These are phyloP conservation scores for Diaporthe sp. DNA, from an alignment of 2,329 filamentous ascomycete species.

Conservation along the genomic window DNA sequence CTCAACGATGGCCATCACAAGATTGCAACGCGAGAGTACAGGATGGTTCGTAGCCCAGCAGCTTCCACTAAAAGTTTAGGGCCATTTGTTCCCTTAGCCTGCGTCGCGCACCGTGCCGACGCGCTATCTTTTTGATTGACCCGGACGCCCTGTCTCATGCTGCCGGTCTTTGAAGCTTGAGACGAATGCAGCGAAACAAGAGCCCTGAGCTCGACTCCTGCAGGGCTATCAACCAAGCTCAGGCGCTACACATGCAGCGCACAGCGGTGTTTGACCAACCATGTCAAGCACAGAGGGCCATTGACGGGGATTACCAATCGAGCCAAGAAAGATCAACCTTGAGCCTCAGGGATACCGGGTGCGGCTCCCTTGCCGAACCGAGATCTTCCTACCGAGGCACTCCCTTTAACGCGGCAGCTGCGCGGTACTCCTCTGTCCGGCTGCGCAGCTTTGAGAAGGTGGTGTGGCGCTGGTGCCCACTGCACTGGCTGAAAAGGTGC, in stretches of 20 bases:
- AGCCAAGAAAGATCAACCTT: slow-evolving; percentile 12
- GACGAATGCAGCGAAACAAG: background rate
- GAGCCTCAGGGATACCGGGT: slow-evolving; percentile 28
- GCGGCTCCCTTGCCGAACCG: slow-evolving; percentile 26
- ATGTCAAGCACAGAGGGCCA: background rate
- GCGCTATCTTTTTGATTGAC: background rate
- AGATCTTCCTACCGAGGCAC: slow-evolving; percentile 20
- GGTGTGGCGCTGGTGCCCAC: background rate
- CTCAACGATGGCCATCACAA: background rate
- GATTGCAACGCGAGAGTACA: background rate
- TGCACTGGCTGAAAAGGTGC: background rate
- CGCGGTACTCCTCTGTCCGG: background rate
- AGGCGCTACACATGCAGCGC: slow-evolving; percentile 13
- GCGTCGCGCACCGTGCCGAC: background rate
- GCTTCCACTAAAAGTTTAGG: background rate
- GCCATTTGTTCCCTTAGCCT: background rate
- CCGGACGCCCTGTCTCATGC: background rate
- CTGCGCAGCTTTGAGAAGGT: background rate
- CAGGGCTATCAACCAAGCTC: slow-evolving; percentile 10
- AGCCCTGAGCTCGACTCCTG: slow-evolving; percentile 6
- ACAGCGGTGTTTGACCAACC: slow-evolving; percentile 8
- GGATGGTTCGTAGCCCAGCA: background rate
- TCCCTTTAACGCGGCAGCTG: slow-evolving; percentile 7
- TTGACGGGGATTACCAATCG: background rate
- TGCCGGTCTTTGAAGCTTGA: background rate